These are phyloP conservation scores for Umbilicaria muhlenbergii DNA, from an alignment of 495 filamentous ascomycete species.

Conservation along the genomic window DNA sequence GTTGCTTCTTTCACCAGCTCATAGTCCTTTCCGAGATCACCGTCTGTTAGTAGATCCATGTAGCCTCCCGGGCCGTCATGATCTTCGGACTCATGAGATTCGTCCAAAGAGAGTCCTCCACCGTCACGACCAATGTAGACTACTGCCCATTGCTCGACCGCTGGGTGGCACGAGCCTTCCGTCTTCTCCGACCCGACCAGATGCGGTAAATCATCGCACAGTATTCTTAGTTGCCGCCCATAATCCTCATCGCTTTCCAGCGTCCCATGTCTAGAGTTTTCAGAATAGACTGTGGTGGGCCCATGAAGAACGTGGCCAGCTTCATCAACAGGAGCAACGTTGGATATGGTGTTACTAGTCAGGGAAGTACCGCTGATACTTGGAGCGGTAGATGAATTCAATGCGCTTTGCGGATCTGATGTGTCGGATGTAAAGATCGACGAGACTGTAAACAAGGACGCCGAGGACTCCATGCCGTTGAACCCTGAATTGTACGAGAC, in stretches of 20 bases:
- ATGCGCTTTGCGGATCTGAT: not conserved
- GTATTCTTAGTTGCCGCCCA: constrained; percentile 6
- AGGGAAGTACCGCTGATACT: constrained; percentile 30
- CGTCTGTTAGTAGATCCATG: too few relatives aligned
- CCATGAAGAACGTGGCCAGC: too few relatives aligned
- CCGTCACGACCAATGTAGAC: too few relatives aligned
- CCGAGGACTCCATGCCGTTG: constrained; percentile 20
- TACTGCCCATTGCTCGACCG: constrained; percentile 50
- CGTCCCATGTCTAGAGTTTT: too few relatives aligned
- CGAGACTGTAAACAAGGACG: constrained; percentile 38
- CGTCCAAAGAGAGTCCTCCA: too few relatives aligned
- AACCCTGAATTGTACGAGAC: too few relatives aligned
- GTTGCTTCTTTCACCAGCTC: too few relatives aligned
- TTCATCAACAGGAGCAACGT: constrained; percentile 4
- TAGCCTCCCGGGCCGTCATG: too few relatives aligned
- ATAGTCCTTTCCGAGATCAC: too few relatives aligned
- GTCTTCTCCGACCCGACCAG: constrained; percentile 41
- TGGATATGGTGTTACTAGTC: constrained; percentile 38
- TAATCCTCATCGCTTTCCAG: too few relatives aligned
- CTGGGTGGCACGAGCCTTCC: constrained; percentile 51
- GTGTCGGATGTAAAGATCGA: constrained; percentile 8
- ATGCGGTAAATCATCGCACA: constrained; percentile 47
- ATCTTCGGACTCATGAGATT: too few relatives aligned
- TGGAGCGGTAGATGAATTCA: constrained; percentile 2
- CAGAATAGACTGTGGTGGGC: too few relatives aligned